phyloP scores from a whole-genome alignment of 2,329 filamentous ascomycete species.

The Aspergillus flavus region DNA sequence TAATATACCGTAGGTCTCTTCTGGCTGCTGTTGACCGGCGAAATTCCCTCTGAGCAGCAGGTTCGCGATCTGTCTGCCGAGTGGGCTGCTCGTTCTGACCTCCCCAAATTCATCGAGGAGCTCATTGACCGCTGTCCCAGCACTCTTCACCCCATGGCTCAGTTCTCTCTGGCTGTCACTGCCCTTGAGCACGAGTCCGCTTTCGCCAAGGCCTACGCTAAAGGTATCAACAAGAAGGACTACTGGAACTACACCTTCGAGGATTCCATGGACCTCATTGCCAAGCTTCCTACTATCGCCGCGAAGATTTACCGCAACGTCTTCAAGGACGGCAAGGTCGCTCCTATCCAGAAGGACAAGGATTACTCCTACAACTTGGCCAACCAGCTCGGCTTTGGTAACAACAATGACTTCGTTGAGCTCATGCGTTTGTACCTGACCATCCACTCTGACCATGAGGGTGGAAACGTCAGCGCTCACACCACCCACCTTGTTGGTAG shows the following conservation, averaged over 20 bases:
- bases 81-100: constrained; percentile 95
- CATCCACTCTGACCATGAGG: constrained; percentile 99
- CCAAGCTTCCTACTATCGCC: constrained; percentile 97
- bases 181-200: constrained; percentile 98
- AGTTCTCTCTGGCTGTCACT: constrained; percentile 96
- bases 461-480: constrained; percentile 97
- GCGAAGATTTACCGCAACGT: constrained; percentile 99
- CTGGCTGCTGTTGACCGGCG: constrained; percentile 98
- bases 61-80: constrained; percentile 97
- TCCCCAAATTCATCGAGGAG: constrained; percentile 98
- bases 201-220: constrained; percentile 98
- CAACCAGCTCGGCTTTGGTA: constrained; percentile 96
- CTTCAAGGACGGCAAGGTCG: constrained; percentile 99
- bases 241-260: constrained; percentile 99
- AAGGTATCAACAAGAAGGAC: constrained; percentile 98
- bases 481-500: constrained; percentile 97
- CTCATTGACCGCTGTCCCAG: constrained; percentile 99
- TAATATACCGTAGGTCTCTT: constrained; percentile 71
- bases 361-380: constrained; percentile 99
- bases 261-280: constrained; percentile 99
- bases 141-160: constrained; percentile 99
- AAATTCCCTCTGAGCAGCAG: constrained; percentile 97
- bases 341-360: constrained; percentile 95
- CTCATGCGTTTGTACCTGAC: constrained; percentile 98
- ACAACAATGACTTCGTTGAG: constrained; percentile 96